These are phyloP conservation scores for Clarireedia monteithiana DNA, from an alignment of 2,329 filamentous ascomycete genomes.

Conservation along the genomic window DNA sequence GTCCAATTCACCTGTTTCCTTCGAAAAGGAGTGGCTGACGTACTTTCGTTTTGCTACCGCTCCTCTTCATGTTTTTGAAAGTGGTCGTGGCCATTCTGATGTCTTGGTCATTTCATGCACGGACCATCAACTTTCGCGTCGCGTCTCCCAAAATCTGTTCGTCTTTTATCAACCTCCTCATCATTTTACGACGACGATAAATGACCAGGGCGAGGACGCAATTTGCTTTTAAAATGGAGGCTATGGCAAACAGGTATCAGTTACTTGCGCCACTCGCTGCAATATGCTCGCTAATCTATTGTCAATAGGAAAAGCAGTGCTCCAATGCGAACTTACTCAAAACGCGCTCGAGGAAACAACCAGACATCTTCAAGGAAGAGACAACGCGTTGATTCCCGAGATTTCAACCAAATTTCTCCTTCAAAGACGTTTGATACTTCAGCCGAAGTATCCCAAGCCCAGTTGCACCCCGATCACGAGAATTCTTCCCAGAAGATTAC, in stretches of 20 bases:
- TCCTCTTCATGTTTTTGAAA: too few species aligned
- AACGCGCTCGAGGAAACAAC: conserved; percentile 5
- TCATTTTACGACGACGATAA: too few species aligned
- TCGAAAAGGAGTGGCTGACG: too few species aligned
- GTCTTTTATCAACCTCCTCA: too few species aligned
- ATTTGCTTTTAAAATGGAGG: too few species aligned
- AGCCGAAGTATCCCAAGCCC: neutral
- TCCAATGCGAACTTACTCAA: conserved; percentile 9
- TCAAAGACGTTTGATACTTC: neutral
- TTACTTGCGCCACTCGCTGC: neutral
- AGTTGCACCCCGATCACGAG: neutral
- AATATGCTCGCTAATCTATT: neutral
- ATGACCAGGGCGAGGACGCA: too few species aligned
- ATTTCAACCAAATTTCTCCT: neutral
- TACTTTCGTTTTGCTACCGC: too few species aligned
- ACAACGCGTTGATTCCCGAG: conserved; percentile 12
- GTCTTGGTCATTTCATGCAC: too few species aligned
- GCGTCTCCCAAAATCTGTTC: too few species aligned
- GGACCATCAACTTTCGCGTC: too few species aligned
- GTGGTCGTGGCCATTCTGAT: too few species aligned
- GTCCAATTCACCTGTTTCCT: too few species aligned
- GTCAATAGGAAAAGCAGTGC: neutral
- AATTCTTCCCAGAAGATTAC: neutral
- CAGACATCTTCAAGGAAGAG: conserved; percentile 6
- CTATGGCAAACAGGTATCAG: neutral